Evolutionary conservation across 176 grass and related monocot species (phyloP), one percentile per base, ranked within the genome.

Genomic region (Puccinellia tenuiflora): DNA sequence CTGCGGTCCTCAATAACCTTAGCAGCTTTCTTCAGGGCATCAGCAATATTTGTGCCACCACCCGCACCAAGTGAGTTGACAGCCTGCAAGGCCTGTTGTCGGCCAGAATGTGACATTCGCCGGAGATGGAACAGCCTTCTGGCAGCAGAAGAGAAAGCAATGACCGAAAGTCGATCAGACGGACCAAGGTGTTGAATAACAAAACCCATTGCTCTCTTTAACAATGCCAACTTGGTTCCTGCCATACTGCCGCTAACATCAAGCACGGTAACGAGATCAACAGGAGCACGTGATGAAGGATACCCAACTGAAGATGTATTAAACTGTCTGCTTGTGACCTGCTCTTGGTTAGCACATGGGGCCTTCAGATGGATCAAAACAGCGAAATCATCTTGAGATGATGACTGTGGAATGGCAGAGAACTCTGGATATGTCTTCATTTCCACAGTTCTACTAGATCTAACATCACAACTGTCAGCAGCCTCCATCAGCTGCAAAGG

Each of bases 191-290:
- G 86, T 76, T 96, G 91, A 72, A 99, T 99, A 70, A 99, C 93
- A 85, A 99, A 99, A 60, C 93, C 91, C 92, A 99, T 99, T 55
- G 96, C 96, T 76, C 93, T 87, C 73, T 99, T 99, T 48, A 99
- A 73, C 46, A 99, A 87, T 78, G 93, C 96, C 26, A 99, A 75
- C 69, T 99, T 99, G 6, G 96, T 99, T 55, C 96, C 93, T 40
- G 93, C 93, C 96, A 99, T 99, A 80, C 96, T 99, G 22, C 93
- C 96, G 45, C 96, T 99, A 64, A 95, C 90, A 86, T 99, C 96
- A 86, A 98, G 93, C 54, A 99, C 86, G 2, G 96, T 96, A 57
- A 99, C 91, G 56, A 99, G 88, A 90, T 99, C 96, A 67, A 96
- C 74, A 53, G 96, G 91, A 63, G 96, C 87, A 87, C 87, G 89